Evolutionary conservation across 306 rosid species (phyloP).

Genomic region (Macrotyloma uniflorum): DNA sequence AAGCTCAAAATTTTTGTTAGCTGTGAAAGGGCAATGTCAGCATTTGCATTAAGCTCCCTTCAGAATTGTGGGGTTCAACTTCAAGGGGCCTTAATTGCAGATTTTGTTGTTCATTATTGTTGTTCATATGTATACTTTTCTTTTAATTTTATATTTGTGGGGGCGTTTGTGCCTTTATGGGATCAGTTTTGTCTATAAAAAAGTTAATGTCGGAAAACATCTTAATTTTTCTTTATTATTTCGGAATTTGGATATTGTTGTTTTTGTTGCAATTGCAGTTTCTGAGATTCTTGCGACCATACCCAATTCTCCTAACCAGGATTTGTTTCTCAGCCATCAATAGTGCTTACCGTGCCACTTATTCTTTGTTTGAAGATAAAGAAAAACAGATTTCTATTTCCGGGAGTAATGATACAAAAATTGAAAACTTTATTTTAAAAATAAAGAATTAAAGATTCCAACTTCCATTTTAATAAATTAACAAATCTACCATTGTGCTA

Average conservation of each 20-base stretch:
- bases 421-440: background rate
- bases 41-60: slow-evolving; percentile 41
- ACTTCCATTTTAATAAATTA: too few relatives aligned
- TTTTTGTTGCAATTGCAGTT: background rate
- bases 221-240: background rate
- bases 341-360: background rate
- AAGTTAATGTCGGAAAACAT: slow-evolving; percentile 7
- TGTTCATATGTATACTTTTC: slow-evolving; percentile 31
- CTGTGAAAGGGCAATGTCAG: slow-evolving; percentile 36
- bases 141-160: background rate
- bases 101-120: slow-evolving; percentile 27
- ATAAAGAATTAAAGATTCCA: too few relatives aligned
- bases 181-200: slow-evolving; percentile 20
- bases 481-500: too few relatives aligned
- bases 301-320: background rate
- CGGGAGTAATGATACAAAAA: background rate
- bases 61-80: slow-evolving; percentile 27
- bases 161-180: slow-evolving; percentile 5
- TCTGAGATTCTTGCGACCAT: background rate
- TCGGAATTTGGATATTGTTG: background rate
- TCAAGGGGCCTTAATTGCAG: slow-evolving; percentile 32
- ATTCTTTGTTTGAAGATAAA: background rate
- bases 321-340: background rate
- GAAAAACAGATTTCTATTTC: background rate
- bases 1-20: slow-evolving; percentile 59